phyloP scores from a whole-genome alignment of 2,329 filamentous ascomycete species.

The Cadophora luteo-olivacea region DNA sequence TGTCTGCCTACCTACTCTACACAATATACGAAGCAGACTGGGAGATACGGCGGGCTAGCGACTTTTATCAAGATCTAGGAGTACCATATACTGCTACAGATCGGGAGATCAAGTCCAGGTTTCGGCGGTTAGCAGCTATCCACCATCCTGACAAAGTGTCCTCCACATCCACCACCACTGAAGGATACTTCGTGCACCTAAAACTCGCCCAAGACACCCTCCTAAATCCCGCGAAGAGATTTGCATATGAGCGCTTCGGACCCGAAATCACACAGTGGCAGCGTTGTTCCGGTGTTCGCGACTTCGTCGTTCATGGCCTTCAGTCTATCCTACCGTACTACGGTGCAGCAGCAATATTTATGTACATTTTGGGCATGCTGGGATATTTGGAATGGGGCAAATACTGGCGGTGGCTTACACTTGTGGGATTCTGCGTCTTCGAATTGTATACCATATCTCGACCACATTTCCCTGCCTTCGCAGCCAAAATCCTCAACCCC shows the following conservation, averaged over 20 bases:
- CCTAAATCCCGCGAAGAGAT: slow-evolving; percentile 75
- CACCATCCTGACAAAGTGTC: slow-evolving; percentile 84
- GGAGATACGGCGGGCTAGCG: slow-evolving; percentile 71
- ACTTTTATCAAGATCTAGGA: slow-evolving; percentile 81
- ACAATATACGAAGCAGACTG: slow-evolving; percentile 92
- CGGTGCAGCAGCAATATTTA: slow-evolving; percentile 58
- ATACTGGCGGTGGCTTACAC: slow-evolving; percentile 69
- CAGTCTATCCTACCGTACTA: slow-evolving; percentile 67
- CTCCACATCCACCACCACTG: slow-evolving; percentile 40
- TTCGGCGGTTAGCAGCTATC: slow-evolving; percentile 74
- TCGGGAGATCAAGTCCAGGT: slow-evolving; percentile 80
- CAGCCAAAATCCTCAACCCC: slow-evolving; percentile 54
- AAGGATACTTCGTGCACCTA: slow-evolving; percentile 77
- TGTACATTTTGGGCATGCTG: slow-evolving; percentile 67
- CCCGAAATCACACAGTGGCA: slow-evolving; percentile 72
- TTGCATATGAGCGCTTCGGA: slow-evolving; percentile 90
- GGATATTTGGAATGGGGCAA: slow-evolving; percentile 73
- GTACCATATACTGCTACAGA: slow-evolving; percentile 74
- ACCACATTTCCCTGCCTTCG: slow-evolving; percentile 55
- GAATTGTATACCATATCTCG: slow-evolving; percentile 64
- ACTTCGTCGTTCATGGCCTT: slow-evolving; percentile 76
- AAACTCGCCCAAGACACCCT: slow-evolving; percentile 85
- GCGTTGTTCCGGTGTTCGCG: slow-evolving; percentile 70
- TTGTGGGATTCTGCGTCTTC: slow-evolving; percentile 59
- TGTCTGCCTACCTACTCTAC: slow-evolving; percentile 85